These are phyloP conservation scores for Cryptococcus sp. DNA, from an alignment of 1,284 basidiomycete genomes.

Conservation along the genomic window DNA sequence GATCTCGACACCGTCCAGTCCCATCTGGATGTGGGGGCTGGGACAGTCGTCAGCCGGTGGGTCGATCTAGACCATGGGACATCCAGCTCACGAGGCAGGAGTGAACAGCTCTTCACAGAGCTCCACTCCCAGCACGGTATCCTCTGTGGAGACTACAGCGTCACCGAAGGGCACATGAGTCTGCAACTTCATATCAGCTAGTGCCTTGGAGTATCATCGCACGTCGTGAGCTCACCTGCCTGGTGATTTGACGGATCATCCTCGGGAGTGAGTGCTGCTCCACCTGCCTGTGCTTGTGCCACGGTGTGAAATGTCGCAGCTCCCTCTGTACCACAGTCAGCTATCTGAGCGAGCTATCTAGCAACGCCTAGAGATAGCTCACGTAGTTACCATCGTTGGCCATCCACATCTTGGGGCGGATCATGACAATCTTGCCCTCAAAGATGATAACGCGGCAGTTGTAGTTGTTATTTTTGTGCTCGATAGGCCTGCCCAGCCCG, in stretches of 20 bases:
- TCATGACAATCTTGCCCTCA: conserved; percentile 80
- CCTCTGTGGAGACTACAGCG: conserved; percentile 85
- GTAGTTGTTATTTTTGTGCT: conserved; percentile 96
- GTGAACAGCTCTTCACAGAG: conserved; percentile 98
- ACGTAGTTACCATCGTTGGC: conserved; percentile 96
- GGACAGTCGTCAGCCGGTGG: neutral
- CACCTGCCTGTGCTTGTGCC: conserved; percentile 79
- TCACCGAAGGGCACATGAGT: conserved; percentile 91
- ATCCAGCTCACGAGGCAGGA: conserved; percentile 67
- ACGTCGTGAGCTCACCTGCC: conserved; percentile 63
- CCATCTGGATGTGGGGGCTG: conserved; percentile 95
- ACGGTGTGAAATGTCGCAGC: conserved; percentile 92
- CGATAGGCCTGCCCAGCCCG: conserved; percentile 68
- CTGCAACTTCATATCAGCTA: conserved; percentile 48
- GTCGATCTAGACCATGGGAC: neutral
- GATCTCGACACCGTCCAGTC: conserved; percentile 95
- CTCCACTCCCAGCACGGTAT: conserved; percentile 94
- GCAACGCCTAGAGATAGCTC: conserved; percentile 6
- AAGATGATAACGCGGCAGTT: conserved; percentile 91
- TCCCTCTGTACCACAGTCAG: conserved; percentile 58
- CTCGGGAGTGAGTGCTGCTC: conserved; percentile 87
- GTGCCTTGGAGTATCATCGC: neutral
- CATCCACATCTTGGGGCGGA: conserved; percentile 99
- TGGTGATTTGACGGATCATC: conserved; percentile 78
- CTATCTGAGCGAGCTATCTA: conserved; percentile 1